A percentile compares a stretch with the other conserved stretches of the same genome.
phyloP scores from a whole-genome alignment of 805 yeast species.

The Candida odintsovae region DNA sequence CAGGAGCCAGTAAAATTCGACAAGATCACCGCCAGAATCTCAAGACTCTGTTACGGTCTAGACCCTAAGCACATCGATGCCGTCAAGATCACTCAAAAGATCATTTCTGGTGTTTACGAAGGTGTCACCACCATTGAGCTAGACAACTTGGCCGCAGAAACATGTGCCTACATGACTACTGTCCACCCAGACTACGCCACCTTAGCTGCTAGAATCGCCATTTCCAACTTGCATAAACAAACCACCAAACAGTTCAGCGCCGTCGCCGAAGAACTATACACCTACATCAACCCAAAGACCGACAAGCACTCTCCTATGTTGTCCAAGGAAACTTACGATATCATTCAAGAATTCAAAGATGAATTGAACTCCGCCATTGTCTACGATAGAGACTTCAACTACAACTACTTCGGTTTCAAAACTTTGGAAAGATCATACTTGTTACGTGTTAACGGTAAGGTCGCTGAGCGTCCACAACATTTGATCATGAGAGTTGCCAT shows the following conservation, averaged over 20 bases:
- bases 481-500: conserved; percentile 86
- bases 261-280: conserved; percentile 67
- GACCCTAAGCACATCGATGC: conserved; percentile 92
- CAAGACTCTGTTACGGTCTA: conserved; percentile 90
- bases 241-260: conserved; percentile 82
- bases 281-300: conserved; percentile 78
- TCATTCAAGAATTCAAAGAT: conserved; percentile 58
- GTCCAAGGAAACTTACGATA: conserved; percentile 56
- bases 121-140: conserved; percentile 93
- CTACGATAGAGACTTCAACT: conserved; percentile 69
- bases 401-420: conserved; percentile 85
- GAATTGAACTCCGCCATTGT: conserved; percentile 70
- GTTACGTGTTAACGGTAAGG: conserved; percentile 52
- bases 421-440: conserved; percentile 88
- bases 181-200: conserved; percentile 97
- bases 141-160: conserved; percentile 85
- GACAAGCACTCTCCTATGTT: conserved; percentile 54
- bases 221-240: conserved; percentile 90
- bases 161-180: conserved; percentile 96
- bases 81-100: conserved; percentile 91
- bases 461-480: conserved; percentile 91
- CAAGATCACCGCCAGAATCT: conserved; percentile 92
- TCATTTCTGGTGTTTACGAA: conserved; percentile 92
- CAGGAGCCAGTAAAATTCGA: conserved; percentile 93
- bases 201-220: conserved; percentile 92